Base-by-base conservation (phyloP, 345 rosid species). In the Boechera stricta region DNA sequence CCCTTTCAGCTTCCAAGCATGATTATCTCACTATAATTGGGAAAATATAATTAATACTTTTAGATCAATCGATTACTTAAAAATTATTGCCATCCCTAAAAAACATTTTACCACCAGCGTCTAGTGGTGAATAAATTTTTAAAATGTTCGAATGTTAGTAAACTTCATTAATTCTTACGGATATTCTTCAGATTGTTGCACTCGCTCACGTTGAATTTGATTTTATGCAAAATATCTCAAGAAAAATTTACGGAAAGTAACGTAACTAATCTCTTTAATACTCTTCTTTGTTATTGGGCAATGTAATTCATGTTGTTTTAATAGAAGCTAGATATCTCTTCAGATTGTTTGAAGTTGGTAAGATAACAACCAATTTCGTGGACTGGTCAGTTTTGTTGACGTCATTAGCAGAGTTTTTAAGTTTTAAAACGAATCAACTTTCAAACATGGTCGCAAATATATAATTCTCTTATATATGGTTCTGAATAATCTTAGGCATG, bases 1-100 rank as follows among this genome's bases (percentile, higher is more conserved):
- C 45, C 83, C 83, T 65, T 71, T 57, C 51, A 66, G 64, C 31
- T 80, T 75, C 55, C 65, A 57, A 44, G 82, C 54, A 6, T 79
- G 49, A 44, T 44, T 32, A 39, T 39, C 10, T 38, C 42, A 38
- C 42, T 38, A 38, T 3, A 3, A 41, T 45, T 28, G 7, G 29
- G 2, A 48, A 39, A 41, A 12, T 10, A 4, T 24, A 18, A 42
- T 16, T 62, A 7, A 38, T 53, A 51, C 62, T 61, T 57, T 68
- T 70, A 72, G 69, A 13, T 44, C 49, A 4, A 38, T 33, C 36
- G 2, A 52, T 21, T 62, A 44, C 13, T 21, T 32, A 31, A 61
- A 21, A 9, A 7, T 2, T 39, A 33, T 51, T 51, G 53, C 29
- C 26, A 9, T 31, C 29, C 5, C 10, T 49, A 6, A 21, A 21